Evolutionary conservation across 495 filamentous ascomycete species (phyloP), one percentile per base, ranked within the genome.

Genomic region (Neurospora sp.): DNA sequence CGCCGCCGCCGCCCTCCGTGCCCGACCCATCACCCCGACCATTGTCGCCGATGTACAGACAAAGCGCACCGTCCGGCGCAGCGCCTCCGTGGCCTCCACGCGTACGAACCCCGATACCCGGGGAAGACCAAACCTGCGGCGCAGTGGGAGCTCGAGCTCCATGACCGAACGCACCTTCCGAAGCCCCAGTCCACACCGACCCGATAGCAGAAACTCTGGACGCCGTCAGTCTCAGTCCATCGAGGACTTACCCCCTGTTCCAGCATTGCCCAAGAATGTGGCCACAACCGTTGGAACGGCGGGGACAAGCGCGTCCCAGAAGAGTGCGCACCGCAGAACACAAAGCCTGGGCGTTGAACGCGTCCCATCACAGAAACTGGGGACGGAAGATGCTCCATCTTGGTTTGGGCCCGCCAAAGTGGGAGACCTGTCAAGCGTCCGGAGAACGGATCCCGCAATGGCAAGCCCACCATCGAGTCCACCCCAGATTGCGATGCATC

Each of bases 141-240:
- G 94, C 66, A 84, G 86, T 38, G 87, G 83, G 38, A 97, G 94
- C 80, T 88, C 86, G 62, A 88, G 90, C 16, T 97, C 93, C 39
- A 97, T 97, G 94, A 90, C 88, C 48, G 91, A 93, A 75, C 87
- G 94, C 46, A 93, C 93, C 1, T 97, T 97, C 81, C 88, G 94
- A 73, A 83, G 73, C 85, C 91, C 75, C 81, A 90, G 72, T 88
- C 93, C 74, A 85, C 93, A 74, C 84, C 83, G 81, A 81, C 87
- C 70, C 12, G 31, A 69, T 78, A 85, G 70, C 81, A 83, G 46
- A 85, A 86, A 62, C 81, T 84, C 76, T 76, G 80, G 80, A 46
- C 78, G 76, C 2, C 76, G 70, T 1, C 74, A 77, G 71, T 73
- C 38, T 42, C 75, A 76, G 23, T 75, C 76, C 48, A 70, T 48